Conservation (phyloP, 192 early-diverging fungal species). For the Coemansia sp. region DNA sequence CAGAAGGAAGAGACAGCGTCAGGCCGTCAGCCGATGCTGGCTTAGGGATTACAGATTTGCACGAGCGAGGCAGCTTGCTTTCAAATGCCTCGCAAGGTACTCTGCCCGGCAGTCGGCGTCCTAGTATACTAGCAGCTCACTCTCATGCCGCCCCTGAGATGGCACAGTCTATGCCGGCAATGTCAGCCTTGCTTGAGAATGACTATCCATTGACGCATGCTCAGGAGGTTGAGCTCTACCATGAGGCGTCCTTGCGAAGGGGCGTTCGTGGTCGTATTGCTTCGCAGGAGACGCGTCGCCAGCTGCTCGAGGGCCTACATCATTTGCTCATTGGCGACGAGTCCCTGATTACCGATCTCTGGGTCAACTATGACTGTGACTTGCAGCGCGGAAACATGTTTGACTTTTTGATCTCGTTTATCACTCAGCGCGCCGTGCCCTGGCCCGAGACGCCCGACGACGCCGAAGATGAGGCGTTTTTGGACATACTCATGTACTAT, state of each 20-base stretch:
- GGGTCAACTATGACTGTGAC: slow-evolving; percentile 95
- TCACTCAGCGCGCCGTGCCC: slow-evolving; percentile 47
- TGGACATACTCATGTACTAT: slow-evolving; percentile 50
- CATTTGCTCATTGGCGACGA: slow-evolving; percentile 68
- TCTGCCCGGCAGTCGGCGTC: slow-evolving; percentile 18
- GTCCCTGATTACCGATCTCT: slow-evolving; percentile 83
- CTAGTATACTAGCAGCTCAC: slow-evolving; percentile 13
- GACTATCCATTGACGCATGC: slow-evolving; percentile 35
- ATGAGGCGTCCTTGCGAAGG: slow-evolving; percentile 31
- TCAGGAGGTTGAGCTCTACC: slow-evolving; percentile 47
- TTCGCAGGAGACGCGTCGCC: slow-evolving; percentile 80
- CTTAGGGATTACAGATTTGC: slow-evolving; percentile 10
- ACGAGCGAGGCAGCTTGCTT: not conserved
- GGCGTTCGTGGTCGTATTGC: slow-evolving; percentile 55
- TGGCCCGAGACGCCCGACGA: slow-evolving; percentile 26
- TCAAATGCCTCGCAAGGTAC: not conserved
- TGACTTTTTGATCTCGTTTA: slow-evolving; percentile 60
- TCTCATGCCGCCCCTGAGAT: not conserved
- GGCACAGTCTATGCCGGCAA: slow-evolving; percentile 2
- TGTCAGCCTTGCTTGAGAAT: slow-evolving; percentile 25
- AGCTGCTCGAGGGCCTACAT: slow-evolving; percentile 77
- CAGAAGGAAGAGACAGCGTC: not conserved
- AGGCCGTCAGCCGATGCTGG: slow-evolving; percentile 11
- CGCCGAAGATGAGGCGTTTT: slow-evolving; percentile 41
- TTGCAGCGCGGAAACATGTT: slow-evolving; percentile 81